Percentiles rank a stretch among this genome's conserved stretches.
phyloP scores from a whole-genome alignment of 345 rosid species.

The Euphorbia peplus region DNA sequence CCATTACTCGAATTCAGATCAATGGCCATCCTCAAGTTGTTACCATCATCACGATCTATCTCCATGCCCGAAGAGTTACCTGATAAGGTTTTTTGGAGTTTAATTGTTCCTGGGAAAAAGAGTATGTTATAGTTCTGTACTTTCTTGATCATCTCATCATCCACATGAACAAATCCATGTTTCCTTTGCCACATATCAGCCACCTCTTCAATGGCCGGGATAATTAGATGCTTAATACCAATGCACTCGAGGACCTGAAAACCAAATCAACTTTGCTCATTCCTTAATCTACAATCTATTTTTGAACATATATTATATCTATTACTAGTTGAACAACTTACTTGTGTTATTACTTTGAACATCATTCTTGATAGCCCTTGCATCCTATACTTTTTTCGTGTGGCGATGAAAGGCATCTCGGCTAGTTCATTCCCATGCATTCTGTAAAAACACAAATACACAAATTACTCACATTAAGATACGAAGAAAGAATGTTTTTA shows the following conservation, averaged over 20 bases:
- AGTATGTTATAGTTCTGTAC: slow-evolving; percentile 1
- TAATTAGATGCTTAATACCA: slow-evolving; percentile 20
- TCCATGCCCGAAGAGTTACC: background rate
- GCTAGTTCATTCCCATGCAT: slow-evolving; percentile 30
- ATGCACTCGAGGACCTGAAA: slow-evolving; percentile 21
- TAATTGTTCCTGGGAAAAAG: slow-evolving; percentile 17
- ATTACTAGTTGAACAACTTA: slow-evolving; percentile 7
- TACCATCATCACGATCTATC: no score
- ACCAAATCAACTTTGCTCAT: background rate
- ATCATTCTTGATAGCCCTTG: slow-evolving; percentile 20
- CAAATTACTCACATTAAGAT: background rate
- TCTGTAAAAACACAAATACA: slow-evolving; percentile 14
- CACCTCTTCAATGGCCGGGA: slow-evolving; percentile 24
- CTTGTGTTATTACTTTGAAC: slow-evolving; percentile 11
- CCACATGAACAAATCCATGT: slow-evolving; percentile 9
- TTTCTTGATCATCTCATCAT: background rate
- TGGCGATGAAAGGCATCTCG: slow-evolving; percentile 39
- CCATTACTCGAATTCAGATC: no score
- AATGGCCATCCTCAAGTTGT: no score
- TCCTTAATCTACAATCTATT: no score
- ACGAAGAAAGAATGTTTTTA: no score
- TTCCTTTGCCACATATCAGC: slow-evolving; percentile 20
- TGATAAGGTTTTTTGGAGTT: slow-evolving; percentile 18
- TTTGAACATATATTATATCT: no score
- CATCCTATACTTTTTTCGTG: slow-evolving; percentile 13